phyloP scores from a whole-genome alignment of 1,284 basidiomycete species.

The Pterula multifida region DNA sequence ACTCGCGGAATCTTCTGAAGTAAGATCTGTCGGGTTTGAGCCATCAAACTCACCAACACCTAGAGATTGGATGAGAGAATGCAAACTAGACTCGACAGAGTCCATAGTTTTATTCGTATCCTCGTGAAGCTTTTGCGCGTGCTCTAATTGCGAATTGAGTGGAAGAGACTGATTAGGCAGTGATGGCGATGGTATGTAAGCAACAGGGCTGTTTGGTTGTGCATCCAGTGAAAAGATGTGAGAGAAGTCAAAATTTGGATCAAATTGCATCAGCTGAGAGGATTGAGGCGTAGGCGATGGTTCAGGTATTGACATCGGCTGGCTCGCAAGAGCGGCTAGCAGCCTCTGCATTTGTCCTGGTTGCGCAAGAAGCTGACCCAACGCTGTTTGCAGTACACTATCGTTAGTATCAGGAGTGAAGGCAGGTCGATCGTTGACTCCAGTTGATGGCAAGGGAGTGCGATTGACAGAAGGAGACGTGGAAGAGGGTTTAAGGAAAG shows the following conservation, averaged over 20 bases:
- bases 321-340: conserved; percentile 40
- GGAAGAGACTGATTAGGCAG: background rate
- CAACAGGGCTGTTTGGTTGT: background rate
- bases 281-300: conserved; percentile 5
- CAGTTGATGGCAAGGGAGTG: conserved; percentile 18
- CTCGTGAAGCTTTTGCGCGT: background rate
- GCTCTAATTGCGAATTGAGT: background rate
- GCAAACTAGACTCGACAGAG: background rate
- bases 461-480: conserved; percentile 15
- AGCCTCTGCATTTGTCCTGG: conserved; percentile 63
- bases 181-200: background rate
- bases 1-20: background rate
- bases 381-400: conserved; percentile 44
- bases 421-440: background rate
- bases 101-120: background rate
- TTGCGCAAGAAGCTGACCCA: conserved; percentile 40
- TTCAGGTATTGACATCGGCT: conserved; percentile 18
- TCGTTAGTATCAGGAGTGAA: conserved; percentile 22
- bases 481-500: conserved; percentile 12
- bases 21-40: background rate
- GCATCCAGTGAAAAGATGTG: background rate
- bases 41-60: background rate
- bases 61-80: conserved; percentile 1
- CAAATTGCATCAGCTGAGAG: conserved; percentile 5
- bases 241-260: conserved; percentile 3